Base-by-base conservation (phyloP, 129 eudicot genomes). In the Chrysanthemum seticuspe region DNA sequence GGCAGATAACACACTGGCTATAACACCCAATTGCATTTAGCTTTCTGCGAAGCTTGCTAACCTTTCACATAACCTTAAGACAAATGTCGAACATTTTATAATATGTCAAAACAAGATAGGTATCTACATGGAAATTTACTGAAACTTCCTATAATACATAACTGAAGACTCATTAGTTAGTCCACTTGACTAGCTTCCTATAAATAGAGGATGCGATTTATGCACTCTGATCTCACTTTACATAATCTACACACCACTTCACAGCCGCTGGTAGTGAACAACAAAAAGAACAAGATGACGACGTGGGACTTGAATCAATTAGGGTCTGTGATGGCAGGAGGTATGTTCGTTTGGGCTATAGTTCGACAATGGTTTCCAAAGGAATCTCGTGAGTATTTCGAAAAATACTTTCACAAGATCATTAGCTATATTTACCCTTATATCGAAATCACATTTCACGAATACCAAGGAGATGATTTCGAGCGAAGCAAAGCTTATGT, bases 401-500 rank as follows among this genome's bases (percentile, higher is more conserved):
- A 45, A 31, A 23, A 8, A 2, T 76, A 76, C 16, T 51, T 62
- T 1, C 51, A 69, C 16, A 77, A 77, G 16, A 1, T 70, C 18
- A 4, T 62, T 1, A 51, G 59, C 6, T 62, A 70, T 10, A 9
- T 70, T 1, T 64, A 63, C 68, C 82, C 82, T 1, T 78, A 70
- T 50, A 23, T 79, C 11, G 19, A 58, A 15, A 72, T 73, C 45
- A 72, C 82, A 11, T 77, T 85, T 59, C 74, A 54, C 2, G 89
- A 85, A 19, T 82, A 74, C 8, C 57, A 71, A 51, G 72, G 64
- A 7, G 79, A 78, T 19, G 16, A 67, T 40, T 79, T 73, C 49
- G 71, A 75, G 45, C 82, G 84, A 10, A 78, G 84, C 82, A 67
- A 62, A 6, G 84, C 86, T 3, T 85, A 40, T 61, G 50, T 8